These are phyloP conservation scores for Hibiscus tridactylites DNA, from an alignment of 345 rosid genomes.

Conservation along the genomic window DNA sequence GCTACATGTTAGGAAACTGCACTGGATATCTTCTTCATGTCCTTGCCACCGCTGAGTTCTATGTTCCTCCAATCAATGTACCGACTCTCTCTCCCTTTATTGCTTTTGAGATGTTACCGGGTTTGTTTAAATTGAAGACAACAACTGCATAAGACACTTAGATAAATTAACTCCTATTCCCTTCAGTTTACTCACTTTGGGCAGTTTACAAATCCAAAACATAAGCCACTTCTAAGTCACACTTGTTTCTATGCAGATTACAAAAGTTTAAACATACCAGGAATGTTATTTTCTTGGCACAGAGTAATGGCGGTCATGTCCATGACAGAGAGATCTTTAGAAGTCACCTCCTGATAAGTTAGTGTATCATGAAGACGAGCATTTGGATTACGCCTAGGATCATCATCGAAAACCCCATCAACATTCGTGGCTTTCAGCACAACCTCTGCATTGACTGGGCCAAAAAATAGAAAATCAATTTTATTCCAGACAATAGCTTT, in stretches of 20 bases:
- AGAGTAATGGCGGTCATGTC: slow-evolving; percentile 95
- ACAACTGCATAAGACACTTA: slow-evolving; percentile 48
- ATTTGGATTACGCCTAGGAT: slow-evolving; percentile 73
- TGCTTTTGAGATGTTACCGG: slow-evolving; percentile 85
- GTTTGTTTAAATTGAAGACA: slow-evolving; percentile 71
- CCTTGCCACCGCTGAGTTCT: slow-evolving; percentile 31
- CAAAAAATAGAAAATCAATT: neutral
- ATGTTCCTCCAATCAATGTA: slow-evolving; percentile 64
- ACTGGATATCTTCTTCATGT: slow-evolving; percentile 15
- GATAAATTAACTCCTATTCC: neutral
- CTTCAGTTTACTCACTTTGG: neutral
- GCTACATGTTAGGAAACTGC: neutral
- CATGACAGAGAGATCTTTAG: slow-evolving; percentile 90
- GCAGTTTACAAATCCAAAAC: neutral
- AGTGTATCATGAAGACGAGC: slow-evolving; percentile 67
- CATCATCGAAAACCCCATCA: slow-evolving; percentile 84
- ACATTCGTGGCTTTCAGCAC: slow-evolving; percentile 92
- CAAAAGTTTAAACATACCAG: slow-evolving; percentile 40
- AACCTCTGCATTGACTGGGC: slow-evolving; percentile 82
- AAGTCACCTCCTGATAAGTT: slow-evolving; percentile 74
- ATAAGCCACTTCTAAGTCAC: neutral
- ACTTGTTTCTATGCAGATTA: neutral
- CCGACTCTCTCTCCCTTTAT: slow-evolving; percentile 86
- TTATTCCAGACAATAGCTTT: neutral
- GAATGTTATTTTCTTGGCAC: slow-evolving; percentile 94